Evolutionary conservation across 768 basidiomycete species (phyloP).

Genomic region (Phanerochaete carnosa): DNA sequence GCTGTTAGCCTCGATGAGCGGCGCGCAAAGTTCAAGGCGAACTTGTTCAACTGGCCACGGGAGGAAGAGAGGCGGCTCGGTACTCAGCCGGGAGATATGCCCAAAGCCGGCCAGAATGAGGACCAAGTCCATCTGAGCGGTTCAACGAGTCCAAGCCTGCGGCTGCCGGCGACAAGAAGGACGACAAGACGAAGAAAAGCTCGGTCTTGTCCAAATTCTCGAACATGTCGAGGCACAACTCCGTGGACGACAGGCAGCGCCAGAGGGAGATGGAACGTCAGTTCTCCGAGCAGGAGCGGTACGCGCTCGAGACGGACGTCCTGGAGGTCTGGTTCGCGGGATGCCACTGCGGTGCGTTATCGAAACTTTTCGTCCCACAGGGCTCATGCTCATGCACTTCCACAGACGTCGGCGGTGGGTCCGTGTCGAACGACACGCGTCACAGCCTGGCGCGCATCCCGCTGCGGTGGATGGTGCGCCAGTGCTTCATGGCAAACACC

Average conservation of each 20-base stretch:
- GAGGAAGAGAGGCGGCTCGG: slow-evolving; percentile 40
- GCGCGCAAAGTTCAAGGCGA: slow-evolving; percentile 50
- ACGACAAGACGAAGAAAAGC: no score
- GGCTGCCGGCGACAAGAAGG: slow-evolving; percentile 25
- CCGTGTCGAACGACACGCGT: slow-evolving; percentile 50
- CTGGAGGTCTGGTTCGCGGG: slow-evolving; percentile 83
- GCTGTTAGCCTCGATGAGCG: slow-evolving; percentile 69
- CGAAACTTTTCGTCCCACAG: neutral
- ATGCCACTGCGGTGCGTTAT: slow-evolving; percentile 61
- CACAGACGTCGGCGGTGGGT: slow-evolving; percentile 84
- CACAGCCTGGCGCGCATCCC: slow-evolving; percentile 68
- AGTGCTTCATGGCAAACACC: slow-evolving; percentile 48
- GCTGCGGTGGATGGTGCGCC: slow-evolving; percentile 54
- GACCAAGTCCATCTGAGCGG: no score
- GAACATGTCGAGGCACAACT: no score
- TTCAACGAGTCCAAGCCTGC: neutral
- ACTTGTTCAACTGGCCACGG: slow-evolving; percentile 22
- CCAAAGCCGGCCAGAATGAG: no score
- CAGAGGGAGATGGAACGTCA: slow-evolving; percentile 3
- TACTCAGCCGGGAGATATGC: slow-evolving; percentile 49
- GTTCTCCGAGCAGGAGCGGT: slow-evolving; percentile 2
- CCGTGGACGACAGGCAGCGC: slow-evolving; percentile 22
- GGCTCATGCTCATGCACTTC: neutral
- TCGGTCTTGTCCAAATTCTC: no score
- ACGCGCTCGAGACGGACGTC: slow-evolving; percentile 36